Conservation (phyloP, 2,329 filamentous ascomycete genomes). For the Fusarium beomiforme region DNA sequence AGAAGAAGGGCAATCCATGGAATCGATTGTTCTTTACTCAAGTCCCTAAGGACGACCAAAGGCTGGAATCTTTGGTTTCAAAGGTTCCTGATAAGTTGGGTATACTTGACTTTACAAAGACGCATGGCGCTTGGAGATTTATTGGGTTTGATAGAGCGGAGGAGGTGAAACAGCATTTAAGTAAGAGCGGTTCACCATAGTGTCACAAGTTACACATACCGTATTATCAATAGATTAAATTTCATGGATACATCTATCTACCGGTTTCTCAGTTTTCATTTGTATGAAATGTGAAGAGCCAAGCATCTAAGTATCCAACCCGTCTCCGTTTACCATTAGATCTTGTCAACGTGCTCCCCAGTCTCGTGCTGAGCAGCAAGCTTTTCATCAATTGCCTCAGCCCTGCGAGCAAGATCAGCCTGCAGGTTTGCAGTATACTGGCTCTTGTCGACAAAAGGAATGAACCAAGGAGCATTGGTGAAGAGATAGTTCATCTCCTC, state of each 20-base stretch:
- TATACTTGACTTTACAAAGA: not conserved
- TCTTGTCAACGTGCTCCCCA: constrained; percentile 5
- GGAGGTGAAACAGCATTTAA: not conserved
- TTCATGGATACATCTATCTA: not conserved
- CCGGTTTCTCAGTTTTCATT: no score
- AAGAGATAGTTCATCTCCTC: constrained; percentile 67
- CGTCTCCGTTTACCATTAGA: not conserved
- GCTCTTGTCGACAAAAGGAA: constrained; percentile 13
- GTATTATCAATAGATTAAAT: not conserved
- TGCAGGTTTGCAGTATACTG: constrained; percentile 28
- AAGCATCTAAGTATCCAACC: not conserved
- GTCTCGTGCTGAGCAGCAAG: constrained; percentile 15
- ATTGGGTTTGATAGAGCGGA: not conserved
- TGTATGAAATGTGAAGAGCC: no score
- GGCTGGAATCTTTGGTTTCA: not conserved
- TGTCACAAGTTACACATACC: constrained; percentile 34
- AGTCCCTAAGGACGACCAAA: not conserved
- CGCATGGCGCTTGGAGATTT: constrained; percentile 3
- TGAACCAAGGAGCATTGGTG: constrained; percentile 20
- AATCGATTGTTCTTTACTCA: constrained; percentile 23
- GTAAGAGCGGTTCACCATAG: constrained; percentile 54
- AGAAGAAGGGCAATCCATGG: constrained; percentile 52
- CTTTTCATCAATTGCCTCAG: constrained; percentile 43
- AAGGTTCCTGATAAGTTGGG: not conserved
- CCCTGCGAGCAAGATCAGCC: constrained; percentile 66